Evolutionary conservation across 345 rosid genomes (phyloP).

Genomic region (Rhodomyrtus tomentosa): DNA sequence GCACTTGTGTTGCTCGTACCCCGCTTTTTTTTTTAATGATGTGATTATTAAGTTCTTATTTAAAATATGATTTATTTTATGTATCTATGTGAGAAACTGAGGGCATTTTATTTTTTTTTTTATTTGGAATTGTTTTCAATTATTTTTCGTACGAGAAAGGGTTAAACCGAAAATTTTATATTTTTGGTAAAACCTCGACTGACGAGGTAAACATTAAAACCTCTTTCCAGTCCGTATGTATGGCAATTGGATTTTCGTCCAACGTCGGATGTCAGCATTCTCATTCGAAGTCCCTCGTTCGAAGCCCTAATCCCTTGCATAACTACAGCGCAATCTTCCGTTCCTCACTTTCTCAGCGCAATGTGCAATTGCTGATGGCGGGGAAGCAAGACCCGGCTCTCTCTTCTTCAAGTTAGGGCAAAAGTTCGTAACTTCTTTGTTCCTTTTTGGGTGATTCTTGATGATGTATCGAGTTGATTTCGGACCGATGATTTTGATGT

Average conservation of each 20-base stretch:
- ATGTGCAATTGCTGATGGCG: neutral
- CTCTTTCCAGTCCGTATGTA: neutral
- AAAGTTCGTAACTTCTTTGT: neutral
- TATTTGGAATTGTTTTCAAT: no score
- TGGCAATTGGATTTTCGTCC: neutral
- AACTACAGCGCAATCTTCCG: neutral
- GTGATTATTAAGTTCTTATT: no score
- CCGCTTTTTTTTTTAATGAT: no score
- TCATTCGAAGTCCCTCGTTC: neutral
- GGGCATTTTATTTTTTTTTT: no score
- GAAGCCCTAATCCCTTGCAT: neutral
- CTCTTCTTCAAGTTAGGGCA: neutral
- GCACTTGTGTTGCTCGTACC: no score
- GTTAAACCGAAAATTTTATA: no score
- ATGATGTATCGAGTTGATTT: neutral
- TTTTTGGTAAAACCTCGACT: no score
- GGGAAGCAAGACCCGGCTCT: neutral
- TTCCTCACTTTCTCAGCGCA: neutral
- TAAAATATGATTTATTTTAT: no score
- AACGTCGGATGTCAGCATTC: rapidly evolving
- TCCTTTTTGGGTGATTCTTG: neutral
- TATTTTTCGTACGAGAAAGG: no score
- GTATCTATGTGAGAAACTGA: no score
- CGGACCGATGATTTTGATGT: neutral
- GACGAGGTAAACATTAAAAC: no score